Evolutionary conservation across 2,329 filamentous ascomycete genomes (phyloP).

Genomic region (Endothia cerciana): DNA sequence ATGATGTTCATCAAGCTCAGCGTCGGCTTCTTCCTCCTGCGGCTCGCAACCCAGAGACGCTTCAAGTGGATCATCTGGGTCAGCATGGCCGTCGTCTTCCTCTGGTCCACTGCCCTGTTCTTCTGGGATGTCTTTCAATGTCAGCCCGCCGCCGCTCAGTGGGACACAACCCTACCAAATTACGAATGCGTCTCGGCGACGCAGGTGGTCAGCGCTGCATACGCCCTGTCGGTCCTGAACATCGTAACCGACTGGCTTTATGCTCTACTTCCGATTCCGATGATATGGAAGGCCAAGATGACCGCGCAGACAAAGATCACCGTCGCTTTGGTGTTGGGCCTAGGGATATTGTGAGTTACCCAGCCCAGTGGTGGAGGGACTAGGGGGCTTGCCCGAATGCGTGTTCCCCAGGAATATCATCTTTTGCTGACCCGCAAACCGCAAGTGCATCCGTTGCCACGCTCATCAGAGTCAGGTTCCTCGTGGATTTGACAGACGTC

Average conservation of each 20-base stretch:
- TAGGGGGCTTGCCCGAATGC: background rate
- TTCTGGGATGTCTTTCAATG: conserved; percentile 59
- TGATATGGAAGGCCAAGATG: conserved; percentile 60
- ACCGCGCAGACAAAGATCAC: conserved; percentile 55
- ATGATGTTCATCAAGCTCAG: conserved; percentile 63
- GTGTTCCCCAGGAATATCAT: background rate
- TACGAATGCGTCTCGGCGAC: conserved; percentile 48
- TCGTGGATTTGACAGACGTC: conserved; percentile 48
- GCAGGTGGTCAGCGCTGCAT: conserved; percentile 52
- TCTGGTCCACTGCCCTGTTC: conserved; percentile 53
- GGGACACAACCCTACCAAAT: conserved; percentile 53
- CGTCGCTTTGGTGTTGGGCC: conserved; percentile 52
- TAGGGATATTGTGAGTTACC: conserved; percentile 54
- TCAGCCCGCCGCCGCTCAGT: conserved; percentile 53
- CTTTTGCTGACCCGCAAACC: conserved; percentile 1
- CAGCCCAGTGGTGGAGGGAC: background rate
- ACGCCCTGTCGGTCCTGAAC: conserved; percentile 56
- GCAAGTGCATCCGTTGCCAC: conserved; percentile 57
- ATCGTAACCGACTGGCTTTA: conserved; percentile 60
- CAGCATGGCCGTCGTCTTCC: conserved; percentile 49
- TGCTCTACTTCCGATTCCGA: conserved; percentile 56
- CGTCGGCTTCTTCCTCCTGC: conserved; percentile 56
- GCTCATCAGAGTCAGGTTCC: conserved; percentile 54
- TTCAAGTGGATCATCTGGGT: conserved; percentile 54
- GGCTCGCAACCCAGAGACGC: conserved; percentile 48